Conservation (phyloP, 495 filamentous ascomycete genomes). For the Penicillium turbatum region DNA sequence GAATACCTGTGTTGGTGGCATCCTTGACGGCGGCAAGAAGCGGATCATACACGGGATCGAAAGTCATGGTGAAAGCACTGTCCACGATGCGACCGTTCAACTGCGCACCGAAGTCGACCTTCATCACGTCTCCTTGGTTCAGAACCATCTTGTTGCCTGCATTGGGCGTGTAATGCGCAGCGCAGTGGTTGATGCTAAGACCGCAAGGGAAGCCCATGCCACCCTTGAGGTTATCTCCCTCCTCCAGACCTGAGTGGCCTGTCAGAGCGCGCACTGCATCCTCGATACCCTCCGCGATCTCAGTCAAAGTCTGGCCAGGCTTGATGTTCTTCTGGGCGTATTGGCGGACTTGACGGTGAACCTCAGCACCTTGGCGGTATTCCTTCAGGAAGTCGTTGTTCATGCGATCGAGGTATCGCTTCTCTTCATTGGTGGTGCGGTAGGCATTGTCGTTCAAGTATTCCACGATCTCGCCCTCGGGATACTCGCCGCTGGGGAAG, state of each 20-base stretch:
- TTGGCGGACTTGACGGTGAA: slow-evolving; percentile 82
- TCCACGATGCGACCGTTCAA: slow-evolving; percentile 89
- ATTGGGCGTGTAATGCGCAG: slow-evolving; percentile 88
- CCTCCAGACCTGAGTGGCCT: slow-evolving; percentile 71
- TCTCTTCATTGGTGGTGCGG: slow-evolving; percentile 83
- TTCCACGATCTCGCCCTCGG: slow-evolving; percentile 77
- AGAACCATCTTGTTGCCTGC: slow-evolving; percentile 83
- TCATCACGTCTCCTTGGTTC: slow-evolving; percentile 82
- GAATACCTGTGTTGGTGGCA: slow-evolving; percentile 83
- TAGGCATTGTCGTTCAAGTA: slow-evolving; percentile 70
- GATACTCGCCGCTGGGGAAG: slow-evolving; percentile 70
- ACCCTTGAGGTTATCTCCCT: slow-evolving; percentile 72
- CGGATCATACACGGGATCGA: slow-evolving; percentile 80
- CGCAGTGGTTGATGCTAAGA: slow-evolving; percentile 80
- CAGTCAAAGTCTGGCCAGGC: slow-evolving; percentile 73
- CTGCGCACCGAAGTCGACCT: slow-evolving; percentile 89
- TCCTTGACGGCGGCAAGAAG: slow-evolving; percentile 77
- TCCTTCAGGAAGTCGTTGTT: slow-evolving; percentile 81
- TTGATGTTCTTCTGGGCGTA: slow-evolving; percentile 77
- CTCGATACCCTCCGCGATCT: slow-evolving; percentile 84
- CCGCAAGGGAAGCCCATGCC: slow-evolving; percentile 90
- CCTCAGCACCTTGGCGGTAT: slow-evolving; percentile 82
- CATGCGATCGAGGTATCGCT: slow-evolving; percentile 77
- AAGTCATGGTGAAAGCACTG: slow-evolving; percentile 87
- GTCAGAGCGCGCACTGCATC: slow-evolving; percentile 74